Evolutionary conservation across 345 rosid genomes (phyloP), one percentile per base, ranked within the genome.

Genomic region (Eucalyptus erythrocorys): DNA sequence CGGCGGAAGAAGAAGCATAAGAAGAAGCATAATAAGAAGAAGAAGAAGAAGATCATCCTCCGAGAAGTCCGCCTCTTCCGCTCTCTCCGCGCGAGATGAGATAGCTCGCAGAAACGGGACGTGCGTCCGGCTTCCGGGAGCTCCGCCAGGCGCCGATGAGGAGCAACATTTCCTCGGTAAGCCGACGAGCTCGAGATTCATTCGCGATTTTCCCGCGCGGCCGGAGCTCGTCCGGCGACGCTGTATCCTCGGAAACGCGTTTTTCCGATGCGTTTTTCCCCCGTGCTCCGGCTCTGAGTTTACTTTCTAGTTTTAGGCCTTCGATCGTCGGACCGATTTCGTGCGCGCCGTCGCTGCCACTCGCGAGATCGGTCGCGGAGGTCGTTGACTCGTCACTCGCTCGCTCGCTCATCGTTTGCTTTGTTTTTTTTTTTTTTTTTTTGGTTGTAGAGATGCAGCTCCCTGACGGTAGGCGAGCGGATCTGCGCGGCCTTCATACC

Each of bases 401-500:
- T 51, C 55, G 81, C 13, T 71, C 81, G 45, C 27, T 71, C 45
- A 71, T 71, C 81, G 37, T 34, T 71, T 37, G 42, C 11, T 37
- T 9, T 9, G 3, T 27, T 11, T 40, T 9, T 9, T 6, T 27
- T 11, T 40, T 15, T 76, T 17, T 15, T 8, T 86, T 57, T 55
- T 55, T 55, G 13, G 87, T 48, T 27, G 86, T 92, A 95, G 97
- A 90, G 91, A 87, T 95, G 92, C 87, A 94, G 95, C 84, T 94
- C 94, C 80, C 87, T 93, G 48, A 92, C 95, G 1, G 13, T 95
- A 8, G 96, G 97, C 13, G 98, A 97, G 90, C 88, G 92, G 91
- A 90, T 97, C 91, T 96, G 98, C 85, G 89, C 93, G 32, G 95
- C 91, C 48, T 92, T 95, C 89, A 87, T 94, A 43, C 99, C 98